Percentiles rank a stretch among this genome's conserved stretches.
Conservation (phyloP, 2,329 filamentous ascomycete species). For the Paraphoma sp. region DNA sequence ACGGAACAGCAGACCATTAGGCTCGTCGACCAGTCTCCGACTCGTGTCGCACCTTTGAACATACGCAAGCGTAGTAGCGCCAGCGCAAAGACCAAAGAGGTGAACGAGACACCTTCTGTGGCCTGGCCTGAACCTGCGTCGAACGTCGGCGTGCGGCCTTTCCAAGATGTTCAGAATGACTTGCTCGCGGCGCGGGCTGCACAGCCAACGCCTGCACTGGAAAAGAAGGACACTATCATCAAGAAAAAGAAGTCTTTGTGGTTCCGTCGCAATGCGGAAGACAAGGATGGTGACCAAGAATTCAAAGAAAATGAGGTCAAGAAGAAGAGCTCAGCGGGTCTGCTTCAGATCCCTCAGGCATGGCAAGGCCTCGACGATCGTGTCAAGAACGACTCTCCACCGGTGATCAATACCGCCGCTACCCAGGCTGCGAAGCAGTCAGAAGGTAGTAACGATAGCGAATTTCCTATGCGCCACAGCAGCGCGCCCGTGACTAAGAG, state of each 20-base stretch:
- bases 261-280: slow-evolving; percentile 49
- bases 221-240: slow-evolving; percentile 34
- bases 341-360: slow-evolving; percentile 41
- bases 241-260: slow-evolving; percentile 56
- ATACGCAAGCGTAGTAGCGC: slow-evolving; percentile 59
- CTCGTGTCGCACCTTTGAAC: slow-evolving; percentile 60
- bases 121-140: slow-evolving; percentile 21
- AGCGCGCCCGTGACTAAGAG: slow-evolving; percentile 41
- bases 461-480: slow-evolving; percentile 52
- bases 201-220: slow-evolving; percentile 10
- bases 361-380: slow-evolving; percentile 48
- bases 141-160: slow-evolving; percentile 21
- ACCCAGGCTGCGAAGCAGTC: slow-evolving; percentile 31
- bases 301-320: slow-evolving; percentile 35
- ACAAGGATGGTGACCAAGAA: slow-evolving; percentile 37
- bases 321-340: slow-evolving; percentile 32
- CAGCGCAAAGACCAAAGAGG: slow-evolving; percentile 31
- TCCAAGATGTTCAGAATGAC: slow-evolving; percentile 27
- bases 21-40: slow-evolving; percentile 62
- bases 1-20: slow-evolving; percentile 59
- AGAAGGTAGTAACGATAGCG: slow-evolving; percentile 44
- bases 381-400: slow-evolving; percentile 26
- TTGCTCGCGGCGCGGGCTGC: slow-evolving; percentile 23
- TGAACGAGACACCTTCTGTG: slow-evolving; percentile 16
- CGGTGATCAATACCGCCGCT: slow-evolving; percentile 1